Base-by-base conservation (phyloP, 2,329 filamentous ascomycete genomes). In the Amphichorda felina region DNA sequence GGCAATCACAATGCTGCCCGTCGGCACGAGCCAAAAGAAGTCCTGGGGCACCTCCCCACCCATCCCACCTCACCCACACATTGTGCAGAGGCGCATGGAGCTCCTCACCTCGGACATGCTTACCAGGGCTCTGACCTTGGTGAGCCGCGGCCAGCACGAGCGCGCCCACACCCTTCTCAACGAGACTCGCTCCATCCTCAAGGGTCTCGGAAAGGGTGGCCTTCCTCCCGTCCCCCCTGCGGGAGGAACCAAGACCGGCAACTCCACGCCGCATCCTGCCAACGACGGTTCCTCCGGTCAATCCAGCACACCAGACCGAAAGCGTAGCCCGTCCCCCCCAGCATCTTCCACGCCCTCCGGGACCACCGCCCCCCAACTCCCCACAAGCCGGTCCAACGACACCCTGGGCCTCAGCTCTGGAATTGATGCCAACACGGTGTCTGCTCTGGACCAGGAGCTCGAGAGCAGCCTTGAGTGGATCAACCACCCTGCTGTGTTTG, bases 31-130 rank as follows among this genome's bases (percentile, higher is more conserved):
- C 37, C 72, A 72, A 41, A 78, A 79, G 61, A 81, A 72, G 45
- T 73, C 78, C 13, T 79, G 74, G 73, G 64, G 63, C 30, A 73
- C 66, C 45, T 64, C 70, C 10, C 85, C 88, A 11, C 84, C 87
- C 1, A 98, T 98, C 41, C 91, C 91, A 11, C 89, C 91, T 31
- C 91, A 96, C 53, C 88, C 91, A 4, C 85, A 81, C 42, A 87
- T 98, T 40, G 89, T 98, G 6, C 91, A 98, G 60, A 76, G 91
- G 28, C 82, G 91, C 31, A 98, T 98, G 91, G 91, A 98, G 59
- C 68, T 98, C 21, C 72, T 98, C 36, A 96, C 91, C 3, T 96
- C 89, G 2, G 91, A 98, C 55, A 98, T 98, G 91, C 72, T 98
- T 43, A 94, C 86, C 7, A 73, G 91, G 39, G 88, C 91, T 11